These are phyloP conservation scores for Pythium scleroteichum DNA, from an alignment of 352 stramenopile species.

Conservation along the genomic window DNA sequence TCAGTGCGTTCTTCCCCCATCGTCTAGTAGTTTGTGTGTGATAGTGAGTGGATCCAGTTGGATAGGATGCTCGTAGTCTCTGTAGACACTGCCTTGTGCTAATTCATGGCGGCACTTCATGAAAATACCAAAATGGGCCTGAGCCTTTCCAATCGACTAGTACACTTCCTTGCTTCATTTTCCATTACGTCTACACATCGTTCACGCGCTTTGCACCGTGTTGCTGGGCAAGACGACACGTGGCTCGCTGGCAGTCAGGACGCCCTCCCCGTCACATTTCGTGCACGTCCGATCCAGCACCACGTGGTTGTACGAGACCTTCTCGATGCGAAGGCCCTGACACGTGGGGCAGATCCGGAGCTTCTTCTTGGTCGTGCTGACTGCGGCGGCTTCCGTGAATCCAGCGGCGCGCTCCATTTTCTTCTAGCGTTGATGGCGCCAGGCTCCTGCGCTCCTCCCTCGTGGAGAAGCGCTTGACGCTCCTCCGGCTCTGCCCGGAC, in stretches of 20 bases:
- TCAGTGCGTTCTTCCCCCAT: neutral
- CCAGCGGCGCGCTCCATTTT: neutral
- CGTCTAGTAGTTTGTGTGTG: slow-evolving; percentile 3
- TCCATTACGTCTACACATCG: neutral
- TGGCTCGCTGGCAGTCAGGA: slow-evolving; percentile 23
- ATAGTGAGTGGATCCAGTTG: slow-evolving; percentile 15
- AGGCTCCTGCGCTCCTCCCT: neutral
- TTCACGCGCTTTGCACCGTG: slow-evolving; percentile 13
- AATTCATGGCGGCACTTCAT: neutral
- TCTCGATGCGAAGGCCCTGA: slow-evolving; percentile 59
- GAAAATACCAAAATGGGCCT: slow-evolving; percentile 15
- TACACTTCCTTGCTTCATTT: no score
- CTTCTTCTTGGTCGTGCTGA: slow-evolving; percentile 9
- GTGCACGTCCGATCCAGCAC: slow-evolving; percentile 57
- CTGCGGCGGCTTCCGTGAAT: neutral
- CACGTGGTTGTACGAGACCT: slow-evolving; percentile 54
- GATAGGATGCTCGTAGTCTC: slow-evolving; percentile 15
- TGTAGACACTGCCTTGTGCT: neutral
- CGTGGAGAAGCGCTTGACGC: neutral
- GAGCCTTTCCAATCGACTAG: no score
- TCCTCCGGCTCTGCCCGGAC: slow-evolving; percentile 4
- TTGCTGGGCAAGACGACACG: neutral
- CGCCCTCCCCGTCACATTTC: slow-evolving; percentile 56
- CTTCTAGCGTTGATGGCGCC: slow-evolving; percentile 4
- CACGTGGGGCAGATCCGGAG: slow-evolving; percentile 54